A percentile compares a stretch with the other conserved stretches of the same genome.
Evolutionary conservation across 2,329 filamentous ascomycete genomes (phyloP).

Genomic region (Aspergillus niger): DNA sequence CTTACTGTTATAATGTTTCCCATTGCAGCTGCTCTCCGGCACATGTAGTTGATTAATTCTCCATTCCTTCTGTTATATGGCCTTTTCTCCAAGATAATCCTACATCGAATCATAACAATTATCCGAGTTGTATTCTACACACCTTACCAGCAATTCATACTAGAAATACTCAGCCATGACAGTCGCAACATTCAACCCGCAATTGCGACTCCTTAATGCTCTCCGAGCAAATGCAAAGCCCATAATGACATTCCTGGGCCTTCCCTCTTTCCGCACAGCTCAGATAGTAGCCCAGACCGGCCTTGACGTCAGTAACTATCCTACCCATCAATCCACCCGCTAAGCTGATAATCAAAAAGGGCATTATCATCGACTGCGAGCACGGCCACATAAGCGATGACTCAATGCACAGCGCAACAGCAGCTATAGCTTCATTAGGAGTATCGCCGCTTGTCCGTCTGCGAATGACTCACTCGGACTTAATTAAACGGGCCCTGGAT

Average conservation of each 20-base stretch:
- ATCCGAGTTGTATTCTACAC: background rate
- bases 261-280: conserved; percentile 24
- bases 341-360: conserved; percentile 5
- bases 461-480: conserved; percentile 21
- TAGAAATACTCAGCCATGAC: conserved; percentile 6
- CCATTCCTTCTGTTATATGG: no score
- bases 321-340: background rate
- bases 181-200: conserved; percentile 16
- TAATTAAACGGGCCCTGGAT: conserved; percentile 31
- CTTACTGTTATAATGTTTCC: no score
- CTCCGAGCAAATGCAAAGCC: conserved; percentile 19
- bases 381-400: conserved; percentile 34
- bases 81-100: no score
- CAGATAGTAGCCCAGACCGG: conserved; percentile 25
- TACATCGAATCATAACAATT: no score
- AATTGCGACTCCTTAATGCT: conserved; percentile 19
- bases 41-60: no score
- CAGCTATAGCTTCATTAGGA: conserved; percentile 28
- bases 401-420: conserved; percentile 30
- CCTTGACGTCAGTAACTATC: conserved; percentile 17
- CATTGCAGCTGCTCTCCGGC: no score
- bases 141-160: background rate
- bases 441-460: conserved; percentile 30
- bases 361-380: conserved; percentile 29
- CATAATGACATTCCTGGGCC: conserved; percentile 23